Base-by-base conservation (phyloP, 2,329 filamentous ascomycete species). In the Ascosphaera apis region DNA sequence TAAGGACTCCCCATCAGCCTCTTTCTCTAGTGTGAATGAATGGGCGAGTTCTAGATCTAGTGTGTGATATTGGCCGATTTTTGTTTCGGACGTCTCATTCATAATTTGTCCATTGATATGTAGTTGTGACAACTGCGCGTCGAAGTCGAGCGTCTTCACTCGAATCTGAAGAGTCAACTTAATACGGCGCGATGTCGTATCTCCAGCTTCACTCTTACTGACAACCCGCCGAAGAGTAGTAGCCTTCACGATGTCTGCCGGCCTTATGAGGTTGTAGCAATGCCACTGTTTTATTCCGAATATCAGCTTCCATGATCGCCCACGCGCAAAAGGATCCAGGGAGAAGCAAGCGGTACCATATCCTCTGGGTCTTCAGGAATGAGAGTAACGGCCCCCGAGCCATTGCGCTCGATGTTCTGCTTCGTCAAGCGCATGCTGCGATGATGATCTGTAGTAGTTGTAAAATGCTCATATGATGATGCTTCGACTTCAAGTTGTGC, bases 1-100 rank as follows among this genome's bases (percentile, higher is more conserved):
- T 27, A 51, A 58, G 44, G 37, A 50, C 37, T 53, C 52, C 16
- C 52, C 52, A 34, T 52, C 48, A 3, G 53, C 40, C 28, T 69
- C 67, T 57, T 95, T 95, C 58, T 83, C 77, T 5, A 98, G 54
- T 4, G 79, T 86, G 47, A 95, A 95, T 35, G 83, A 75, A 31
- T 84, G 69, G 47, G 88, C 73, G 39, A 92, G 63, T 52, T 93
- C 86, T 33, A 98, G 66, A 44, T 93, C 86, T 1, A 80, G 61
- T 0, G 76, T 80, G 49, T 81, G 76, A 46, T 69, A 69, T 42
- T 69, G 64, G 12, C 75, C 75, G 13, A 77, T 56, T 47, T 71
- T 72, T 23, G 76, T 75, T 47, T 69, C 63, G 40, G 70, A 66
- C 45, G 76, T 80, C 50, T 79, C 72, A 15, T 66, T 66, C 4